Evolutionary conservation across 768 basidiomycete genomes (phyloP).

Genomic region (Cystofilobasidium capitatum): DNA sequence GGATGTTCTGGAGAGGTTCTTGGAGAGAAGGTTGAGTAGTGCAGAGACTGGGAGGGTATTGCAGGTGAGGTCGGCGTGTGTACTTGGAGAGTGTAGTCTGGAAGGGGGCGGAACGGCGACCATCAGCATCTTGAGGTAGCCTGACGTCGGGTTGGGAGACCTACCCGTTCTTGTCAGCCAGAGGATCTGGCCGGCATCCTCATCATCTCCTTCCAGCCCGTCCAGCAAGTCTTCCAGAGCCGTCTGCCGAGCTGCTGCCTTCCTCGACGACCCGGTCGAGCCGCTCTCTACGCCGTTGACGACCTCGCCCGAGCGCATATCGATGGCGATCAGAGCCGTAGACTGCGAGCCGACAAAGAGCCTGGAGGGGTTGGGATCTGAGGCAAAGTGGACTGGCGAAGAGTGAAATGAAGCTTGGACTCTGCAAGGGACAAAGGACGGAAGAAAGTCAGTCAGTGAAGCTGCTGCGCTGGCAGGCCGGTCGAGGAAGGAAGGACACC

Average conservation of each 20-base stretch:
- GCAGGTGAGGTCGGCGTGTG: conserved; percentile 47
- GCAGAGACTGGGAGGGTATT: conserved; percentile 36
- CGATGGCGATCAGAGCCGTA: conserved; percentile 53
- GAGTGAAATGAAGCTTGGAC: conserved; percentile 25
- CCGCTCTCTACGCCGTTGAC: conserved; percentile 28
- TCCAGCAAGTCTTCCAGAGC: conserved; percentile 42
- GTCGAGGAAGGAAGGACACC: conserved; percentile 20
- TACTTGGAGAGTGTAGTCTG: conserved; percentile 86
- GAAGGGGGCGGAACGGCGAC: not conserved
- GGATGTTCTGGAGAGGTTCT: not conserved
- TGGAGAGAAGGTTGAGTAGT: conserved; percentile 6
- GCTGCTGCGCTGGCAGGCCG: not conserved
- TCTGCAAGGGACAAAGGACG: not conserved
- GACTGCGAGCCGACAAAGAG: conserved; percentile 87
- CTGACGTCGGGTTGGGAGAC: conserved; percentile 30
- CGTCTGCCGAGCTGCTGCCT: conserved; percentile 29
- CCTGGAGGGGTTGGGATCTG: conserved; percentile 48
- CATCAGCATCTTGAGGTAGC: not conserved
- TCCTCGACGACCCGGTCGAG: conserved; percentile 34
- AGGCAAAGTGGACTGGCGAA: conserved; percentile 61
- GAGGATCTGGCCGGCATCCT: conserved; percentile 43
- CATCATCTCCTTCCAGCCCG: conserved; percentile 47
- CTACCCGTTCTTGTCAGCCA: conserved; percentile 60
- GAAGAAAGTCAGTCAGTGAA: not conserved
- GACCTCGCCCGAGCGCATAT: conserved; percentile 40